phyloP scores from a whole-genome alignment of 805 yeast species.

The Metschnikowia shivogae region DNA sequence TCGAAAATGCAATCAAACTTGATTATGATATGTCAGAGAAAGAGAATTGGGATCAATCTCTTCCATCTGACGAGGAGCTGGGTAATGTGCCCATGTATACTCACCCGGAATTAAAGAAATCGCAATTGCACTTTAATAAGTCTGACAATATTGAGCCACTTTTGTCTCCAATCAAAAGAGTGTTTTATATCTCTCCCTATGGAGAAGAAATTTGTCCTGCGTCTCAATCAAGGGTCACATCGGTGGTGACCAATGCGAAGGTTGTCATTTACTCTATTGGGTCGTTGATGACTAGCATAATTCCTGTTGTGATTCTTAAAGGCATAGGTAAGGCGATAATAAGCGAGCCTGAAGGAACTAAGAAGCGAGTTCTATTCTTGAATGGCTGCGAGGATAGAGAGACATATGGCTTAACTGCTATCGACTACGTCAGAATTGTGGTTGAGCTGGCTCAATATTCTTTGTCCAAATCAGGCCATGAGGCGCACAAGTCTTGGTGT shows the following conservation, averaged over 20 bases:
- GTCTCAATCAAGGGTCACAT: constrained; percentile 60
- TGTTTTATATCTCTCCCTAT: constrained; percentile 79
- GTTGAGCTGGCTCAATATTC: constrained; percentile 56
- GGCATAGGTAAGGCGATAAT: constrained; percentile 68
- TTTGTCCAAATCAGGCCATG: constrained; percentile 22
- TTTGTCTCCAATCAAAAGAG: constrained; percentile 67
- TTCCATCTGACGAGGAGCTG: constrained; percentile 37
- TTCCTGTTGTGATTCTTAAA: constrained; percentile 70
- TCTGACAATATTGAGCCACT: constrained; percentile 52
- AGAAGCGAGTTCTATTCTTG: constrained; percentile 56
- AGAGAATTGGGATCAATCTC: not conserved
- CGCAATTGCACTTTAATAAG: constrained; percentile 73
- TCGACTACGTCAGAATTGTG: constrained; percentile 54
- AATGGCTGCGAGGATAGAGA: constrained; percentile 81
- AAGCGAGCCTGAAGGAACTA: constrained; percentile 10
- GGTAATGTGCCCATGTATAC: constrained; percentile 68
- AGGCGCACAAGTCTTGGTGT: constrained; percentile 28
- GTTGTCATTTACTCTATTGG: constrained; percentile 77
- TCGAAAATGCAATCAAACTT: not conserved
- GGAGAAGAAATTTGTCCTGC: constrained; percentile 81
- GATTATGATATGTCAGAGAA: not conserved
- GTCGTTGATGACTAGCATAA: constrained; percentile 79
- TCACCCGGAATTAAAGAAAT: constrained; percentile 70
- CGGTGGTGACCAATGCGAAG: constrained; percentile 47
- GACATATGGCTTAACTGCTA: constrained; percentile 62